Base-by-base conservation (phyloP, 1,284 basidiomycete species). In the Violaceomyces palustris region DNA sequence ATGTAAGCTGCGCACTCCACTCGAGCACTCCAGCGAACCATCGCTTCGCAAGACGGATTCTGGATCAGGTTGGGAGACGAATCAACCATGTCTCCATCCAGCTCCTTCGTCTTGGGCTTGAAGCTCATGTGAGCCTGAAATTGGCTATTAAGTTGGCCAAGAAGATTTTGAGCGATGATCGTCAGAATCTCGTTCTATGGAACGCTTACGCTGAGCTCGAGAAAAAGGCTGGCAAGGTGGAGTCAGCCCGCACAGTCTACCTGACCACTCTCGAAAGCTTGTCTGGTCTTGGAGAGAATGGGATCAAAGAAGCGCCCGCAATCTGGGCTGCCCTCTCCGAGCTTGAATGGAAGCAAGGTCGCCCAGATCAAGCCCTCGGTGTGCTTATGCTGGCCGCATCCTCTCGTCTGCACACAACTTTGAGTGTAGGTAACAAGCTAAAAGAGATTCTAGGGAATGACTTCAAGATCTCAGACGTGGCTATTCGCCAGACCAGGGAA, bases 141-240 rank as follows among this genome's bases (percentile, higher is more conserved):
- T 5, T 23, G 10, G 34, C 34, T 4, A 14, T n/a, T 6, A 35
- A 30, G 38, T 29, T 40, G 6, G 38, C 38, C 21, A 35, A 24
- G 22, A 31, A 40, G 22, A 17, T 40, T 5, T 22, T 40, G 21
- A 17, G 28, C 7, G 21, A 19, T 8, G 21, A 29, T 3, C 25
- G 29, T 4, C 19, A 32, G 18, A 32, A 40, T 19, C 18, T n/a
- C n/a, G 9, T 26, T 14, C 38, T 40, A 15, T 40, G 38, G 38
- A 18, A 40, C 28, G 38, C 38, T 6, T 40, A 40, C 29, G 38
- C 38, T 5, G 28, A 24, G 28, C 25, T 28, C 28, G 38, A 40
- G 28, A 10, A 31, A 5, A 5, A 8, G 4, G 3, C 21, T 6
- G 34, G 34, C 21, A 5, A n/a, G 21, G 8, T 18, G 6, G 34